Conservation (phyloP, 805 yeast species). For the Tetrapisispora taiwanensis region DNA sequence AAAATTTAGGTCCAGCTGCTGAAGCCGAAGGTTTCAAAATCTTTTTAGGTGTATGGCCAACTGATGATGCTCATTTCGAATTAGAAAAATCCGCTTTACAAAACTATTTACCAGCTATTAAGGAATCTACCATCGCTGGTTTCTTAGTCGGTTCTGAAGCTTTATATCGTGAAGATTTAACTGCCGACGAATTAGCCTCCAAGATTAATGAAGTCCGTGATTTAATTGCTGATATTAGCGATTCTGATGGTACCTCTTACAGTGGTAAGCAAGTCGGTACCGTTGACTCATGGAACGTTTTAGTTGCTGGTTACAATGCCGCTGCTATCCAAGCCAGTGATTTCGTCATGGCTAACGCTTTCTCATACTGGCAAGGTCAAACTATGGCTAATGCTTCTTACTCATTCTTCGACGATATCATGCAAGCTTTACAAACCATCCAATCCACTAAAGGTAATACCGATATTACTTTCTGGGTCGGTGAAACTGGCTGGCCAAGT, state of each 20-base stretch:
- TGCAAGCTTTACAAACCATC: slow-evolving; percentile 89
- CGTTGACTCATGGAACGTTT: slow-evolving; percentile 91
- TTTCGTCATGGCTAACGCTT: slow-evolving; percentile 84
- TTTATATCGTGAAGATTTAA: slow-evolving; percentile 78
- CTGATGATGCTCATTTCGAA: slow-evolving; percentile 63
- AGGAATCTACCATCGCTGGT: slow-evolving; percentile 58
- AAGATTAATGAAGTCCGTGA: slow-evolving; percentile 54
- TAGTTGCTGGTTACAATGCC: slow-evolving; percentile 66
- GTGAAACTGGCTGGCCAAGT: slow-evolving; percentile 97
- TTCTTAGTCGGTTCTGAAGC: slow-evolving; percentile 94
- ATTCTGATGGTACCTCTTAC: slow-evolving; percentile 74
- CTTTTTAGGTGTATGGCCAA: slow-evolving; percentile 91
- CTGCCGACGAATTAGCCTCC: slow-evolving; percentile 63
- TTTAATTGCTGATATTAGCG: slow-evolving; percentile 51
- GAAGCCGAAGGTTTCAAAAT: slow-evolving; percentile 66
- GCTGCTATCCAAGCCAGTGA: slow-evolving; percentile 76
- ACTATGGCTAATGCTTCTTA: slow-evolving; percentile 69
- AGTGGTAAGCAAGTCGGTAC: slow-evolving; percentile 71
- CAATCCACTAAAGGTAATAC: slow-evolving; percentile 81
- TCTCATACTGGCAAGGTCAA: slow-evolving; percentile 99
- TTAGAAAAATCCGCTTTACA: slow-evolving; percentile 67
- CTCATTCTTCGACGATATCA: slow-evolving; percentile 92
- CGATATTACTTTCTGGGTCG: slow-evolving; percentile 85
- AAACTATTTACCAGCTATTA: slow-evolving; percentile 60
- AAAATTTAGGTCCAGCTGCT: slow-evolving; percentile 78